Evolutionary conservation across 2,329 filamentous ascomycete species (phyloP).

Genomic region (Tolypocladium nubicola): DNA sequence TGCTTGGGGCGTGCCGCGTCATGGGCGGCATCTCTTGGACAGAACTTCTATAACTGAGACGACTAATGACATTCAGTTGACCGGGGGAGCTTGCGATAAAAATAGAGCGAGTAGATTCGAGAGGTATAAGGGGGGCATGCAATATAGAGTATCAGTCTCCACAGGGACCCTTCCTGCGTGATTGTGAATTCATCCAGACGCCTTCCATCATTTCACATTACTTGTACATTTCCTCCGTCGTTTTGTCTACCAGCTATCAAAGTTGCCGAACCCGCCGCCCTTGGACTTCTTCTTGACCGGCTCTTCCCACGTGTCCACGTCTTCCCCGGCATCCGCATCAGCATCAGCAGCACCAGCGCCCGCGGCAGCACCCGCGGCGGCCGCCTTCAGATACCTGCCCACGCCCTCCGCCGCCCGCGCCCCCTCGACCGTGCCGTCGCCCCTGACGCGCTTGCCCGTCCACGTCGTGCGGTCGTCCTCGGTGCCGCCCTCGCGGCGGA

Average conservation of each 20-base stretch:
- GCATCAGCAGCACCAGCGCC: constrained; percentile 33
- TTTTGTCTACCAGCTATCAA: constrained; percentile 67
- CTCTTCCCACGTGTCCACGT: constrained; percentile 55
- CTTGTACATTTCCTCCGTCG: background rate
- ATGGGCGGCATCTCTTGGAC: background rate
- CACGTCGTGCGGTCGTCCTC: constrained; percentile 89
- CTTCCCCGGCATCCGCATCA: constrained; percentile 44
- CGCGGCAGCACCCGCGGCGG: constrained; percentile 13
- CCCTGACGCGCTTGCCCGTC: constrained; percentile 84
- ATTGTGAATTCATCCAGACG: background rate
- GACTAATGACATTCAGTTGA: background rate
- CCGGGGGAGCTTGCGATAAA: background rate
- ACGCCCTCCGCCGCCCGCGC: constrained; percentile 34
- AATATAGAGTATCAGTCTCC: too few relatives aligned
- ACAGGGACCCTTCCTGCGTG: too few relatives aligned
- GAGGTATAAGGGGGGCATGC: background rate
- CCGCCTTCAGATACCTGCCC: constrained; percentile 75
- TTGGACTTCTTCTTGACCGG: constrained; percentile 75
- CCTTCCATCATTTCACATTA: background rate
- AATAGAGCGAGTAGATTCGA: background rate
- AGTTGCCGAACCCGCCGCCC: constrained; percentile 78
- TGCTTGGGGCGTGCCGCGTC: background rate
- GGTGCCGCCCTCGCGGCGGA: constrained; percentile 55
- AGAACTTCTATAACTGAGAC: background rate
- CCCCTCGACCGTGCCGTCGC: constrained; percentile 47